phyloP scores from a whole-genome alignment of 768 basidiomycete species.

The Dioszegia crocea region DNA sequence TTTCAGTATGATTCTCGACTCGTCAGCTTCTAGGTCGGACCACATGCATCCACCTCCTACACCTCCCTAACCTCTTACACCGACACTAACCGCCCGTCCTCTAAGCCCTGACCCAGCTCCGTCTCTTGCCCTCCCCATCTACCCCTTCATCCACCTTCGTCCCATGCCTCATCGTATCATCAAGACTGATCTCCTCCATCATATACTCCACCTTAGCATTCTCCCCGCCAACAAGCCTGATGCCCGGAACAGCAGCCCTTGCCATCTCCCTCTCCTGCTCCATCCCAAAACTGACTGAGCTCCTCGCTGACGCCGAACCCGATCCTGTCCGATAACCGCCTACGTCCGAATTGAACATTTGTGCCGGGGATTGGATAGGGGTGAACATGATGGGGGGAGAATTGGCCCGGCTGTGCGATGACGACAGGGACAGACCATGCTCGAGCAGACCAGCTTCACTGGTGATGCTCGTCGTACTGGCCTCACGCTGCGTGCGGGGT shows the following conservation, averaged over 20 bases:
- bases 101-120: constrained; percentile 1
- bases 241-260: not conserved
- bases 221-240: constrained; percentile 1
- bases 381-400: constrained; percentile 8
- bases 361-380: constrained; percentile 1
- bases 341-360: constrained; percentile 2
- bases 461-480: not conserved
- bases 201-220: constrained; percentile 20
- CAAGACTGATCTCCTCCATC: constrained; percentile 36
- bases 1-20: no score
- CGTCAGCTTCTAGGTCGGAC: no score
- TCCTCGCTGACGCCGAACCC: not conserved
- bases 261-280: not conserved
- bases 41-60: no score
- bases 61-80: no score
- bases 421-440: not conserved
- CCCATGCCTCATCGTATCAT: not conserved
- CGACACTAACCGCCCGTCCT: not conserved
- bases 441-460: constrained; percentile 7
- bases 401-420: not conserved
- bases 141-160: not conserved
- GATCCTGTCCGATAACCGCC: not conserved
- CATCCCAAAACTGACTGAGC: constrained; percentile 3
- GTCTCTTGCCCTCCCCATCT: not conserved
- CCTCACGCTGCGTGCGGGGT: constrained; percentile 2